Evolutionary conservation across 306 rosid genomes (phyloP), one percentile per base, ranked within the genome.

Genomic region (Boehmeria nivea): DNA sequence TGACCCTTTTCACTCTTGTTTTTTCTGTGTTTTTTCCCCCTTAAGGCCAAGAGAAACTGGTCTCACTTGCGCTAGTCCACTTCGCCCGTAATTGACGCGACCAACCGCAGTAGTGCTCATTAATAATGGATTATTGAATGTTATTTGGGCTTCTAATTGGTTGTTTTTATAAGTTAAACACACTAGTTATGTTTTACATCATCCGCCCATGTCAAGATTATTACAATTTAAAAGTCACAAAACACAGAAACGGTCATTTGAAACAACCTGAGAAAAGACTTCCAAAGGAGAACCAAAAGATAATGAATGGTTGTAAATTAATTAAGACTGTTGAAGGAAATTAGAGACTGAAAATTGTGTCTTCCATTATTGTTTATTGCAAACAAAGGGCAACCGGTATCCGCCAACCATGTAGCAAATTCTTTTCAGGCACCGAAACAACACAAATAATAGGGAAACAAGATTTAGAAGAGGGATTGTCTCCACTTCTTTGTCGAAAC

Each of bases 401-500:
- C 27, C 37, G 40, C 33, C 48, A 56, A 44, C 49, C 52, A 33
- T 28, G 26, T 50, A 31, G 44, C 16, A 46, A 54, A 61, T 45
- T 40, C 26, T 28, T 36, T 12, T 22, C 53, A 11, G 54, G 36
- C 23, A 43, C 56, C 40, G 38, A 27, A 50, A 33, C 18, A 43
- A 43, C 24, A 52, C 75, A 70, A 55, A 58, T 48, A 70, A 17
- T 37, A 24, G 45, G 65, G 51, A 55, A 67, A 54, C 34, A 43
- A 44, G 55, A 17, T 37, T 43, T 26, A 42, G 53, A 39, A 54
- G 26, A 64, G 73, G 73, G 53, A 47, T 31, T 47, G 58, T 42
- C 40, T 72, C 76, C 75, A 16, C 70, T 72, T 63, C 12, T 57
- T 61, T 43, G 34, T 64, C 65, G 51, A 78, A 75, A 66, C 63